Base-by-base conservation (phyloP, 1,139 yeast genomes). In the Taphrina sp. region DNA sequence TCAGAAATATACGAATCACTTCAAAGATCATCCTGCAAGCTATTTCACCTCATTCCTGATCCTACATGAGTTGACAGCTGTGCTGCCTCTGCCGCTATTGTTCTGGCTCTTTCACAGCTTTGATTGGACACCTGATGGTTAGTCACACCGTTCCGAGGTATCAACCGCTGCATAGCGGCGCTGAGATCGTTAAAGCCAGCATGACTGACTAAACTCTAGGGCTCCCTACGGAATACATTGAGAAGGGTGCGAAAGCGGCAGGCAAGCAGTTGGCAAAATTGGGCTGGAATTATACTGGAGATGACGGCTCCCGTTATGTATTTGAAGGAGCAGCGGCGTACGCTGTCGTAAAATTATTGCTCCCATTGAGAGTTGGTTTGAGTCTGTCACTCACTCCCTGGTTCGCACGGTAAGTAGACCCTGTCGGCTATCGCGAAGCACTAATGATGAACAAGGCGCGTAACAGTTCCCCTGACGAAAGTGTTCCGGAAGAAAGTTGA, bases 261-360 rank as follows among this genome's bases (percentile, higher is more conserved):
- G 45, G 37, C 19, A 49, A 49, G 46, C 54, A 49, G 35, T 42
- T 49, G 20, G 24, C 23, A 23, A 49, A 49, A 34, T 49, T 45
- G 54, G 54, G 54, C 0, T 24, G 29, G 10, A 39, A 33, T 16
- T 49, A 49, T 14, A 39, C 54, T 5, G 54, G 54, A 8, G 38
- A 39, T 23, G 54, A 49, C 31, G 54, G 39, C 24, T 19, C 54
- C 12, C 54, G 54, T 24, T 49, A 49, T 24, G n/a, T 49, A 19
- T 49, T 49, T 20, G 54, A 49, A 23, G 54, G 54, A n/a, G 54
- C 54, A n/a, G 54, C 54, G 22, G 54, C 54, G 2, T 49, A 49
- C 17, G 54, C 54, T 7, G 46, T 49, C 12, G 54, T 49, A 12
- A 49, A 49, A 19, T 24, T 49, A 31, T 7, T 49, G 39, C 46